These are phyloP conservation scores for Teratosphaeria destructans DNA, from an alignment of 2,329 filamentous ascomycete species.

Conservation along the genomic window DNA sequence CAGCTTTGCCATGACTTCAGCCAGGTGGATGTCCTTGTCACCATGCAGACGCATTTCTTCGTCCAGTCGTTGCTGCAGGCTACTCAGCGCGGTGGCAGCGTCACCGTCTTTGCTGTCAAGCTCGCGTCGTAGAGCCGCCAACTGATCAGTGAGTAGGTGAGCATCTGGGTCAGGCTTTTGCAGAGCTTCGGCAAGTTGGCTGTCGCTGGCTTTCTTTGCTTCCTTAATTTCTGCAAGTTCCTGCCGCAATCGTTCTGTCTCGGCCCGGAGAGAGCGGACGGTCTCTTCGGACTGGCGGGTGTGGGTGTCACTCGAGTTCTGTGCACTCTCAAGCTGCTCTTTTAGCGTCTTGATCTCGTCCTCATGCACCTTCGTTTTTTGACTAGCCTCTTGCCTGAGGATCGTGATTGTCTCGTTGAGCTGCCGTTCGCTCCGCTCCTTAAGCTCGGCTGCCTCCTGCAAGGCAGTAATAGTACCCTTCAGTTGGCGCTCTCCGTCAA, in stretches of 20 bases:
- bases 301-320: no score
- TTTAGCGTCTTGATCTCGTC: neutral
- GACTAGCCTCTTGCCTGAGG: neutral
- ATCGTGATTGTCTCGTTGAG: neutral
- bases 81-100: neutral
- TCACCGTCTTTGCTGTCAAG: neutral
- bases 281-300: no score
- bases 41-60: neutral
- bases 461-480: neutral
- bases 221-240: neutral
- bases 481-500: neutral
- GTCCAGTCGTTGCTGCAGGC: neutral
- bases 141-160: neutral
- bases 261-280: no score
- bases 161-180: neutral
- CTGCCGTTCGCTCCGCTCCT: neutral
- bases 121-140: neutral
- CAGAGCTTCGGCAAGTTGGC: neutral
- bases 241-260: neutral
- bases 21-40: neutral
- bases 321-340: no score
- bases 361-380: neutral
- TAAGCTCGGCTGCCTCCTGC: neutral
- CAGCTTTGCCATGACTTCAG: neutral
- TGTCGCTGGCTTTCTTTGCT: neutral